These are phyloP conservation scores for Mycena sp. DNA, from an alignment of 1,284 basidiomycete species.

Conservation along the genomic window DNA sequence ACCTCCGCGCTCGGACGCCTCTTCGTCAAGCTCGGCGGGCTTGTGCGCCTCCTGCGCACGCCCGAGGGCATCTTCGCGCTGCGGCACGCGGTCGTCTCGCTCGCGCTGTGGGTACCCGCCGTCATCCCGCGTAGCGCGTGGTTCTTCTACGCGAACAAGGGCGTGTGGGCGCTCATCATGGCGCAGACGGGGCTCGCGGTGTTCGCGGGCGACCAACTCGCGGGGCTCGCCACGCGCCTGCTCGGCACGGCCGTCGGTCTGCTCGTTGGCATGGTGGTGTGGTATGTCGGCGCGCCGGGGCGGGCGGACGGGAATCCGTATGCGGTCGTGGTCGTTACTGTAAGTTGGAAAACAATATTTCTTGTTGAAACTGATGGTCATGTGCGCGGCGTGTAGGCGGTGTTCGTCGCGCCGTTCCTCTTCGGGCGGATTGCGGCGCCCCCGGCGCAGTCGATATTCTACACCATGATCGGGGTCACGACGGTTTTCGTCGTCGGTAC, in stretches of 20 bases:
- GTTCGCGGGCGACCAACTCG: constrained; percentile 53
- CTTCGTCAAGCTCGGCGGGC: constrained; percentile 22
- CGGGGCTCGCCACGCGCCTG: constrained; percentile 39
- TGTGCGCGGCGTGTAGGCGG: constrained; percentile 34
- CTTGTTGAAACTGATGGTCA: background rate
- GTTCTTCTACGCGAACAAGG: constrained; percentile 53
- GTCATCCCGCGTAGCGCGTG: constrained; percentile 48
- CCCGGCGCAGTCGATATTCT: constrained; percentile 43
- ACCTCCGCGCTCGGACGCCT: constrained; percentile 28
- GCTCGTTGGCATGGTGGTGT: constrained; percentile 48
- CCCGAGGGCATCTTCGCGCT: constrained; percentile 43
- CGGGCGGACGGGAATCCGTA: constrained; percentile 49
- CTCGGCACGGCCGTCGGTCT: constrained; percentile 45
- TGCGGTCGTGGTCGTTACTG: constrained; percentile 49
- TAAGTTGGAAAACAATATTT: constrained; percentile 34
- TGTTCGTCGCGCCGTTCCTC: constrained; percentile 46
- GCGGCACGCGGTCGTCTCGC: constrained; percentile 48
- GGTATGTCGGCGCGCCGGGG: constrained; percentile 49
- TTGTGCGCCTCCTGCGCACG: constrained; percentile 27
- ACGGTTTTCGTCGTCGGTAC: constrained; percentile 49
- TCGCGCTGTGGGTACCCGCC: constrained; percentile 53
- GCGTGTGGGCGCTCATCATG: constrained; percentile 56
- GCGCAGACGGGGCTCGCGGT: constrained; percentile 49
- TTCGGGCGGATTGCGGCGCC: constrained; percentile 44
- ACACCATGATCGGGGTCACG: constrained; percentile 48